Base-by-base conservation (phyloP, 2,329 filamentous ascomycete species). In the Camptophora hylomeconis region DNA sequence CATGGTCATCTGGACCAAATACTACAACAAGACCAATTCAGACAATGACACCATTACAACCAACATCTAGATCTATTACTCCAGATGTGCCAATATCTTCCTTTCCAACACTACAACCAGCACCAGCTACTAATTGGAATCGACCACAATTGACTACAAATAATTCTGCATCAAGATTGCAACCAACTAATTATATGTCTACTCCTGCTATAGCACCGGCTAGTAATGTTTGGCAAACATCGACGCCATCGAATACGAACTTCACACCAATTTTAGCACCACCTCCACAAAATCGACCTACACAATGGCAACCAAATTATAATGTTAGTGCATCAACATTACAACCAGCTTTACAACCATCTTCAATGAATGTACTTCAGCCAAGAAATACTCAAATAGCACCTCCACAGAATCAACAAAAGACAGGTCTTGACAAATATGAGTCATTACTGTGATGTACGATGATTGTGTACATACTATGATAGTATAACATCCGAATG, bases 201-300 rank as follows among this genome's bases (percentile, higher is more conserved):
- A 65, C 74, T 16, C 72, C 69, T 1, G n/a, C n/a, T n/a, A n/a
- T n/a, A n/a, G n/a, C n/a, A n/a, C 70, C 75, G 10, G 24, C 26
- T 16, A 18, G 17, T 2, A 32, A 37, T 22, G 36, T 32, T 3
- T 35, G 24, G 17, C 32, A 31, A 5, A 18, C 31, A 12, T 31
- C 27, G 8, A 22, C 12, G 9, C 20, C 18, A 17, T 21, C 12
- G 8, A 16, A 17, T 14, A 20, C 14, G 2, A 23, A n/a, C 20
- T 24, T 22, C 24, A 26, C 16, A 3, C 13, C 17, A 13, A 20
- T 21, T 13, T n/a, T n/a, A n/a, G n/a, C n/a, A n/a, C n/a, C n/a
- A n/a, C n/a, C n/a, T n/a, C n/a, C n/a, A n/a, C n/a, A n/a, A n/a
- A n/a, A n/a, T n/a, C n/a, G n/a, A n/a, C n/a, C n/a, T n/a, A n/a